These are phyloP conservation scores for Hypoxylon sp. DNA, from an alignment of 2,329 filamentous ascomycete genomes.

Conservation along the genomic window DNA sequence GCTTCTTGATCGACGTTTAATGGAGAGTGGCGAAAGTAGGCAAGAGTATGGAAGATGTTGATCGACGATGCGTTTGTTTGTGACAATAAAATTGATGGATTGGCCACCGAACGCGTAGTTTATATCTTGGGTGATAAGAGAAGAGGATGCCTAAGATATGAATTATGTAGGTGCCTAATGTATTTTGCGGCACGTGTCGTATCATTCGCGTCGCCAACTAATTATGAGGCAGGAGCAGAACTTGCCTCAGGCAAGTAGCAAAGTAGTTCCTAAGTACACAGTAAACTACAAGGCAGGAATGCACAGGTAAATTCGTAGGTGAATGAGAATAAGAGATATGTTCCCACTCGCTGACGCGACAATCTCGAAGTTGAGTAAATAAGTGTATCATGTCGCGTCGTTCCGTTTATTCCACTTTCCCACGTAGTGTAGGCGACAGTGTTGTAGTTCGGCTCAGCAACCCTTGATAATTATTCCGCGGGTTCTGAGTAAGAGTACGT, in stretches of 20 bases:
- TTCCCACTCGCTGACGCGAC: not conserved
- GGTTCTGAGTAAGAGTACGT: not conserved
- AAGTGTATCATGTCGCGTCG: not conserved
- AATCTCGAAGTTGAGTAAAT: too few species aligned
- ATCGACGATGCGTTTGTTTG: too few species aligned
- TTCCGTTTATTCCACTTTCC: too few species aligned
- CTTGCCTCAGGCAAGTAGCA: not conserved
- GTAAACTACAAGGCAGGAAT: not conserved
- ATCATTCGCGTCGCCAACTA: not conserved
- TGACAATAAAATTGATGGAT: too few species aligned
- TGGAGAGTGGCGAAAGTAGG: too few species aligned
- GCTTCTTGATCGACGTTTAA: too few species aligned
- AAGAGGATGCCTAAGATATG: not conserved
- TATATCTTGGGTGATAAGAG: not conserved
- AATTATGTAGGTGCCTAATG: not conserved
- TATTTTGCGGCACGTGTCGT: not conserved
- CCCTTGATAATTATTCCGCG: not conserved
- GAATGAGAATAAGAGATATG: not conserved
- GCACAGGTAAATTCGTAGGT: not conserved
- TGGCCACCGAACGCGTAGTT: not conserved
- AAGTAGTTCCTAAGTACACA: not conserved
- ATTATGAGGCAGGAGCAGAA: not conserved
- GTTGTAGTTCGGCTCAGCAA: too few species aligned
- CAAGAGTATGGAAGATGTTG: too few species aligned
- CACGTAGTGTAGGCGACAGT: not conserved